Percentiles rank a stretch among this genome's conserved stretches.
Evolutionary conservation across 441 rosid species (phyloP).

Genomic region (Populus trichocarpa): DNA sequence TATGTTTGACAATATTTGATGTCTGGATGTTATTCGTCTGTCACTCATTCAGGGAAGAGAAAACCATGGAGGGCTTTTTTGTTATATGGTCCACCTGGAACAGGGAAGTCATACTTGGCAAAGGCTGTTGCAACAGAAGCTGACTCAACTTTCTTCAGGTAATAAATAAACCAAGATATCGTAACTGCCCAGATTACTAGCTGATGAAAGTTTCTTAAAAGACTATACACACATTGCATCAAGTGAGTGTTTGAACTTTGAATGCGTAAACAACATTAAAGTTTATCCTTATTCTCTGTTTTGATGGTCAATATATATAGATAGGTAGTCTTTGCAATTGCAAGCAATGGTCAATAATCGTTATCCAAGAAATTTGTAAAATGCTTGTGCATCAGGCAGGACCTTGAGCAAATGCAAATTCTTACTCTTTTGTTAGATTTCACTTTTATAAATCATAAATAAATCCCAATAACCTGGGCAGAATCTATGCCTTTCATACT

Average conservation of each 20-base stretch:
- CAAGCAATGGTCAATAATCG: not conserved
- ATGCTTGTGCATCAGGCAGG: not conserved
- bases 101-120: conserved; percentile 92
- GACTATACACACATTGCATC: not conserved
- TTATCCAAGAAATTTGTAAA: not conserved
- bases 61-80: conserved; percentile 91
- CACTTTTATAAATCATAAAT: not conserved
- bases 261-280: not conserved
- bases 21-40: not conserved
- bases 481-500: not conserved
- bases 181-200: not conserved
- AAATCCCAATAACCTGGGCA: not conserved
- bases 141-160: conserved; percentile 93
- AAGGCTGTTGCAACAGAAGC: conserved; percentile 99
- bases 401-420: not conserved
- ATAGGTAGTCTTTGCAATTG: not conserved
- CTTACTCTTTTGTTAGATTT: not conserved
- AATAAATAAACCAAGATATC: not conserved
- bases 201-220: not conserved
- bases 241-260: not conserved
- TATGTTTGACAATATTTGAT: not conserved
- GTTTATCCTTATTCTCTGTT: not conserved
- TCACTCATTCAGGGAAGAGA: conserved; percentile 58
- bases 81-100: conserved; percentile 91
- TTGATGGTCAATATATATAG: not conserved